Base-by-base conservation (phyloP, 208 protist species). In the Polymyxa betae region DNA sequence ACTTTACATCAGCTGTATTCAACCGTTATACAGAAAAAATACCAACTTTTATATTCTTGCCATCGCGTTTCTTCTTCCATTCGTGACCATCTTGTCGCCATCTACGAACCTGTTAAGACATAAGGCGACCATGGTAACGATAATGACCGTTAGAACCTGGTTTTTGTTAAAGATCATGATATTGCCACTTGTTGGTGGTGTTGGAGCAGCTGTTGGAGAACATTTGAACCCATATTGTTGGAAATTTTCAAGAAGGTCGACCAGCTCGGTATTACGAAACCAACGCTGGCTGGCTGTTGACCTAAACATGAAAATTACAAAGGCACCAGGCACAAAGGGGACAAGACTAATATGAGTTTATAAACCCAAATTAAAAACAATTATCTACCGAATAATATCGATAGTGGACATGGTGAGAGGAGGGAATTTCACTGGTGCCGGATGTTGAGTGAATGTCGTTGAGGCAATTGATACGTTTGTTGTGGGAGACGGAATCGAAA, bases 131-230 rank as follows among this genome's bases (percentile, higher is more conserved):
- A 5, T 60, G 49, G 12, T 29, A 60, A 60, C 5, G 24, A 60
- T 5, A 24, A 24, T 29, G 24, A 24, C 49, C 5, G 24, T 60
- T 5, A 5, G 5, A n/a, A 82, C 72, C 72, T 82, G 72, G 72
- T 82, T 82, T n/a, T 82, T 82, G 35, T 82, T 82, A n/a, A 82
- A 82, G 5, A 82, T 45, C 72, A 82, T 45, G 72, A 82, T n/a
- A n/a, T 35, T 82, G 35, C 72, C 72, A 82, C 35, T 45, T 38
- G 35, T 35, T 20, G 72, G 72, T n/a, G 72, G 72, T 43, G 72
- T 40, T 43, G 5, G 72, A 45, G 72, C 5, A 20, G 72, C 16
- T 5, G 16, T 43, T 12, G n/a, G n/a, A 20, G n/a, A 82, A 43
- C 72, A 82, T 43, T 82, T 35, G n/a, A 82, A 82, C 72, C 72